phyloP scores from a whole-genome alignment of 2,329 filamentous ascomycete genomes.

The Microsporum audouinii region DNA sequence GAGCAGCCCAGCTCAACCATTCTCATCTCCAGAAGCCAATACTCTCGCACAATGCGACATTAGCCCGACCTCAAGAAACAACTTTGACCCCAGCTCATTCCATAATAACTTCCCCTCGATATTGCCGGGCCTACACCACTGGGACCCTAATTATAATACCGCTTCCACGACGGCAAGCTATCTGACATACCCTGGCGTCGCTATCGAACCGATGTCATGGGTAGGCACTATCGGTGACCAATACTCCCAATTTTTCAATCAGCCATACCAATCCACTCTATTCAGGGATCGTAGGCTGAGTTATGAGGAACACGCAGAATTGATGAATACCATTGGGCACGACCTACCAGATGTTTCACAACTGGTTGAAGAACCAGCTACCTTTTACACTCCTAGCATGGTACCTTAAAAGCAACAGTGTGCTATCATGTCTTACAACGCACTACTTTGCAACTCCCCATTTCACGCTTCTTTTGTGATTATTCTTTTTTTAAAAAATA shows the following conservation, averaged over 20 bases:
- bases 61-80: conserved; percentile 18
- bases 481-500: neutral
- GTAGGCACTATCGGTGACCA: conserved; percentile 32
- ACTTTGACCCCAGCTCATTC: conserved; percentile 29
- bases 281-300: conserved; percentile 57
- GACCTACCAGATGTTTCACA: conserved; percentile 39
- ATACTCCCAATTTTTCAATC: conserved; percentile 38
- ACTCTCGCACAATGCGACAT: neutral
- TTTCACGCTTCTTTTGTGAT: neutral
- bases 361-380: conserved; percentile 30
- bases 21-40: conserved; percentile 5
- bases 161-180: conserved; percentile 28
- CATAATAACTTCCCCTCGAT: conserved; percentile 32
- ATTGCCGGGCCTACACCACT: conserved; percentile 31
- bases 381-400: conserved; percentile 27
- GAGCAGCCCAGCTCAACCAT: neutral
- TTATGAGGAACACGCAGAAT: conserved; percentile 68
- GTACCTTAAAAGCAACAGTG: neutral
- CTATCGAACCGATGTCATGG: conserved; percentile 33
- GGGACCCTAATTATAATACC: conserved; percentile 32
- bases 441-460: neutral
- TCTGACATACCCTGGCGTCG: conserved; percentile 26
- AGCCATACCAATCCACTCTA: conserved; percentile 35
- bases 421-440: neutral
- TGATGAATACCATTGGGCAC: conserved; percentile 65